Conservation (phyloP, 768 basidiomycete genomes). For the Rhizopogon roseolus region DNA sequence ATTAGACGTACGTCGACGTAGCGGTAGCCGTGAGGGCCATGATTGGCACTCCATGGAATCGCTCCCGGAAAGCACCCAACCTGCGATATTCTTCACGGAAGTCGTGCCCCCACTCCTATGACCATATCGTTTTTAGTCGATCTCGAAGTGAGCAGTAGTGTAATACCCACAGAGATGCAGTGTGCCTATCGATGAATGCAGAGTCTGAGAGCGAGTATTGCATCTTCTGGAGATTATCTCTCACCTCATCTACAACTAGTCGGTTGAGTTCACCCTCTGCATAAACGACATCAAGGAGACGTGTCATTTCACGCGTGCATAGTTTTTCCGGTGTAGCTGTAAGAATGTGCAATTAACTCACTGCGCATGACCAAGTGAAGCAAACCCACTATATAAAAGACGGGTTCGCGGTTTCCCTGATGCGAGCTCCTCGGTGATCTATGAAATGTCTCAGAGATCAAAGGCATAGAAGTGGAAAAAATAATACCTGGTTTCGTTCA, state of each 20-base stretch:
- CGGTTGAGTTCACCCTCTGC: constrained; percentile 58
- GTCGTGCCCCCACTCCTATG: constrained; percentile 81
- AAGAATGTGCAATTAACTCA: not conserved
- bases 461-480: not conserved
- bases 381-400: constrained; percentile 65
- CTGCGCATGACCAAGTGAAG: not conserved
- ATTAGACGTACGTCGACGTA: constrained; percentile 50
- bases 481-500: constrained; percentile 51
- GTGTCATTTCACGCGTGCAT: constrained; percentile 47
- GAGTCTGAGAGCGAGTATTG: not conserved
- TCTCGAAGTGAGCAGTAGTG: not conserved
- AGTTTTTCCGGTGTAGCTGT: constrained; percentile 78
- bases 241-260: constrained; percentile 78
- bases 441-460: not conserved
- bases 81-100: constrained; percentile 72
- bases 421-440: constrained; percentile 62
- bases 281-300: constrained; percentile 46
- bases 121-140: not conserved
- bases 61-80: constrained; percentile 64
- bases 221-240: constrained; percentile 6
- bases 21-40: constrained; percentile 89
- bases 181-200: constrained; percentile 49
- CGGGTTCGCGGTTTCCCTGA: constrained; percentile 55
- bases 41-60: constrained; percentile 67
- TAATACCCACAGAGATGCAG: constrained; percentile 65